A percentile compares a stretch with the other conserved stretches of the same genome.
Conservation (phyloP, 2,329 filamentous ascomycete species). For the Chaetomium globosum region DNA sequence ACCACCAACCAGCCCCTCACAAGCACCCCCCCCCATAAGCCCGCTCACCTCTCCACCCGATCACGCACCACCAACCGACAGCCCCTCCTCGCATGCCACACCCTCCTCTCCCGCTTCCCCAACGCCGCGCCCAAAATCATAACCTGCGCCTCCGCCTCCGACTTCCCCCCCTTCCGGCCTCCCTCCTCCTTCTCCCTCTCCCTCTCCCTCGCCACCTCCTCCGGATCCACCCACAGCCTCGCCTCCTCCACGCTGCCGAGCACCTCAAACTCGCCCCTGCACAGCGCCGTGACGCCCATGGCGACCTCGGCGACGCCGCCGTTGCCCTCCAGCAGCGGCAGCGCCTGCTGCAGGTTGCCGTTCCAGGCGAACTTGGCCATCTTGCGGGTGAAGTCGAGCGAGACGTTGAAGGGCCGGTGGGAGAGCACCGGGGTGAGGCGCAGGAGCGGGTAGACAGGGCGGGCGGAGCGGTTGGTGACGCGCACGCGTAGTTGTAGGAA, state of each 20-base stretch:
- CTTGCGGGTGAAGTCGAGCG: conserved; percentile 79
- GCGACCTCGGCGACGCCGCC: conserved; percentile 59
- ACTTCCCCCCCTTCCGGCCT: conserved; percentile 17
- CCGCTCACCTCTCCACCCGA: conserved; percentile 28
- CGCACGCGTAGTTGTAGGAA: conserved; percentile 72
- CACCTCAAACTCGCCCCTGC: conserved; percentile 80
- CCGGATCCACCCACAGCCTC: conserved; percentile 50
- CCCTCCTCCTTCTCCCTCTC: conserved; percentile 35
- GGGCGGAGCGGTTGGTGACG: conserved; percentile 71
- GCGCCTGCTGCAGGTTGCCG: conserved; percentile 74
- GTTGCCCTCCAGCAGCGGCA: conserved; percentile 65
- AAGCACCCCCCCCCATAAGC: neutral
- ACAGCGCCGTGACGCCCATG: conserved; percentile 74
- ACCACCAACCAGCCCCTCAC: conserved; percentile 44
- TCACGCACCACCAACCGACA: conserved; percentile 60
- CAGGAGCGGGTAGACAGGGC: conserved; percentile 70
- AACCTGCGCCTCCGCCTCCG: conserved; percentile 54
- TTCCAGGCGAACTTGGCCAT: conserved; percentile 71
- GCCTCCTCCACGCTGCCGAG: conserved; percentile 81
- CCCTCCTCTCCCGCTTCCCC: conserved; percentile 61
- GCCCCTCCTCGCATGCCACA: conserved; percentile 65
- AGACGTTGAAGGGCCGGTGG: conserved; percentile 69
- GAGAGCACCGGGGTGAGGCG: conserved; percentile 76
- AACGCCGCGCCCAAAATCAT: conserved; percentile 61
- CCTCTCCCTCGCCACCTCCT: conserved; percentile 39